A percentile compares a stretch with the other conserved stretches of the same genome.
Evolutionary conservation across 2,329 filamentous ascomycete species (phyloP).

Genomic region (Alternaria rosae): DNA sequence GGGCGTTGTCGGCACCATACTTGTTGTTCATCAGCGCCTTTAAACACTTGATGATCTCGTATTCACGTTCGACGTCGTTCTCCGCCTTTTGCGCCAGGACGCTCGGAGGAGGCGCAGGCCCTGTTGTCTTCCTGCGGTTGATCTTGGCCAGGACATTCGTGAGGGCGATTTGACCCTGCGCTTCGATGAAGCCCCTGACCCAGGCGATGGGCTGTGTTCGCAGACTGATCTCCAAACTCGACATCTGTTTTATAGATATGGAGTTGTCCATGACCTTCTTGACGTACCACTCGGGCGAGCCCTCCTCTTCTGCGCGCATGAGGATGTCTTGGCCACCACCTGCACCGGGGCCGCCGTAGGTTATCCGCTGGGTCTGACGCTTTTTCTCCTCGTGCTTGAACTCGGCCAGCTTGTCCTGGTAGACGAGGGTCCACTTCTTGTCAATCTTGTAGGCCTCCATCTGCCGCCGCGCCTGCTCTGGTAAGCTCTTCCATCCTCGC

Average conservation of each 20-base stretch:
- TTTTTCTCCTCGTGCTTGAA: constrained; percentile 94
- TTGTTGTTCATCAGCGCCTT: constrained; percentile 99
- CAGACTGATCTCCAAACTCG: constrained; percentile 91
- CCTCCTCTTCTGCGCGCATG: constrained; percentile 87
- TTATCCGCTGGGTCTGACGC: constrained; percentile 73
- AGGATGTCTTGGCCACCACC: constrained; percentile 65
- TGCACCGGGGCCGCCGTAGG: constrained; percentile 58
- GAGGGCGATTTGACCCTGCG: constrained; percentile 93
- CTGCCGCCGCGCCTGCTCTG: constrained; percentile 90
- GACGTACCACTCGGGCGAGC: constrained; percentile 97
- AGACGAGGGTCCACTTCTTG: constrained; percentile 97
- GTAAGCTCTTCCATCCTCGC: constrained; percentile 94
- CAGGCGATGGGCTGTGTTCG: constrained; percentile 95
- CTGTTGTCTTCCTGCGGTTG: constrained; percentile 82
- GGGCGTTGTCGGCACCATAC: constrained; percentile 94
- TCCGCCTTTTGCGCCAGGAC: constrained; percentile 64
- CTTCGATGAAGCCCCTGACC: constrained; percentile 96
- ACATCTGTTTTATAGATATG: constrained; percentile 88
- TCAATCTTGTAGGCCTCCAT: constrained; percentile 94
- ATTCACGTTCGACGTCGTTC: constrained; percentile 87
- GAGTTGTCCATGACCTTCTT: constrained; percentile 95
- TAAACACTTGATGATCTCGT: constrained; percentile 96
- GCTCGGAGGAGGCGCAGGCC: constrained; percentile 68
- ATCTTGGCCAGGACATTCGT: constrained; percentile 94
- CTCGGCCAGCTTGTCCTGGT: constrained; percentile 93